A percentile compares a stretch with the other conserved stretches of the same genome.
Conservation (phyloP, 2,329 filamentous ascomycete genomes). For the Colletotrichum brevisporum region DNA sequence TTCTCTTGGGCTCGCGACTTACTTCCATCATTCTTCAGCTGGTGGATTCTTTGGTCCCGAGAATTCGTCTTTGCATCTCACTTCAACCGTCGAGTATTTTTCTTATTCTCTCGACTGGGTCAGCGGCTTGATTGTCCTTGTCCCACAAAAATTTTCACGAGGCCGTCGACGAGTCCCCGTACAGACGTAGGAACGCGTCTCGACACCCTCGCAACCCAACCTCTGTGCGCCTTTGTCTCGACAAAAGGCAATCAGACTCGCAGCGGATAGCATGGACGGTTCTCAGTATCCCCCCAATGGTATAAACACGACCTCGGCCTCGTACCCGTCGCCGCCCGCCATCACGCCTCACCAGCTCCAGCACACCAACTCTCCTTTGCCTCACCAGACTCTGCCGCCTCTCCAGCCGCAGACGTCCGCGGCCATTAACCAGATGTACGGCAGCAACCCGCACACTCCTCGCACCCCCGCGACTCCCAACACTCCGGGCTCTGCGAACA, state of each 20-base stretch:
- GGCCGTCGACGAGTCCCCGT: constrained; percentile 35
- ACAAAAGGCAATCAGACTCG: constrained; percentile 37
- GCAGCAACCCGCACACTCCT: constrained; percentile 73
- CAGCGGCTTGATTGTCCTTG: constrained; percentile 36
- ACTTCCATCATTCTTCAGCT: constrained; percentile 36
- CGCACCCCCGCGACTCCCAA: constrained; percentile 75
- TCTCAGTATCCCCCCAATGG: constrained; percentile 68
- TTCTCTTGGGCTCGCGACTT: constrained; percentile 40
- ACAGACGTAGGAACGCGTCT: constrained; percentile 41
- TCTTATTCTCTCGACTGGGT: constrained; percentile 29
- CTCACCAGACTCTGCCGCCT: constrained; percentile 70
- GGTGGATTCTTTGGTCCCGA: constrained; percentile 28
- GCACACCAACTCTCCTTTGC: constrained; percentile 59
- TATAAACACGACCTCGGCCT: constrained; percentile 67
- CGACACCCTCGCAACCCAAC: constrained; percentile 30
- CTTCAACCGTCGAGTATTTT: constrained; percentile 24
- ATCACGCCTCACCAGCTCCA: constrained; percentile 67
- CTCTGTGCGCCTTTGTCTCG: constrained; percentile 41
- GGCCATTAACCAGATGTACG: constrained; percentile 69
- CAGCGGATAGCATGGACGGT: constrained; percentile 65
- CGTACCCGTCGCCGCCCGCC: constrained; percentile 66
- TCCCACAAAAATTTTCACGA: constrained; percentile 39
- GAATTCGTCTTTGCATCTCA: constrained; percentile 7
- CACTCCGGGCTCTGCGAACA: constrained; percentile 69
- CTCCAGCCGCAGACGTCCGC: constrained; percentile 62